phyloP scores from a whole-genome alignment of 768 basidiomycete species.

The Suillus ampliporus region DNA sequence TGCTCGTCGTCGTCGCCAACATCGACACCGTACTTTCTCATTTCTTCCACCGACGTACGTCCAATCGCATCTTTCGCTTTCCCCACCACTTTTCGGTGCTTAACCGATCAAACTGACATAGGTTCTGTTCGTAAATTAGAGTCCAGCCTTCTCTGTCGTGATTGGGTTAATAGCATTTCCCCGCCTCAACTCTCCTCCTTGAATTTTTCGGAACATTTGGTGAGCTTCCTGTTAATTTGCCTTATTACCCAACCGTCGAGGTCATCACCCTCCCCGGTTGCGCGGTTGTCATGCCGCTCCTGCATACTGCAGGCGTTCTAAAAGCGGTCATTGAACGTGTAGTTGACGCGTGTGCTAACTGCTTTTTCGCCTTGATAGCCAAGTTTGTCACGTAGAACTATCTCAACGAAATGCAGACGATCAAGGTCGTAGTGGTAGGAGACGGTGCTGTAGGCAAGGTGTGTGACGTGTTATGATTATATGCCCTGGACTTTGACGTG shows the following conservation, averaged over 20 bases:
- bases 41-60: slow-evolving; percentile 25
- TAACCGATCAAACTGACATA: slow-evolving; percentile 24
- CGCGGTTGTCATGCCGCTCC: slow-evolving; percentile 39
- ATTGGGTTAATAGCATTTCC: slow-evolving; percentile 29
- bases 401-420: slow-evolving; percentile 79
- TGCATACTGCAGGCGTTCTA: slow-evolving; percentile 21
- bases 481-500: neutral
- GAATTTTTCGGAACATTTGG: slow-evolving; percentile 25
- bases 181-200: slow-evolving; percentile 24
- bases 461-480: slow-evolving; percentile 35
- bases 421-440: slow-evolving; percentile 97
- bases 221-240: slow-evolving; percentile 24
- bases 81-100: slow-evolving; percentile 10
- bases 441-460: slow-evolving; percentile 99
- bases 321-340: slow-evolving; percentile 33
- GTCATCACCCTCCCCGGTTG: slow-evolving; percentile 23
- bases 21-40: slow-evolving; percentile 27
- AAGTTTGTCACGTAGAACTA: slow-evolving; percentile 24
- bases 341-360: slow-evolving; percentile 17
- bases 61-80: slow-evolving; percentile 8
- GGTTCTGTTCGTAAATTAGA: slow-evolving; percentile 27
- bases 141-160: slow-evolving; percentile 32
- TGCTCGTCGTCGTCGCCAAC: slow-evolving; percentile 35
- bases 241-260: slow-evolving; percentile 17
- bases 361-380: slow-evolving; percentile 14